Evolutionary conservation across 345 rosid species (phyloP), one percentile per base, ranked within the genome.

Genomic region (Turritis glabra): DNA sequence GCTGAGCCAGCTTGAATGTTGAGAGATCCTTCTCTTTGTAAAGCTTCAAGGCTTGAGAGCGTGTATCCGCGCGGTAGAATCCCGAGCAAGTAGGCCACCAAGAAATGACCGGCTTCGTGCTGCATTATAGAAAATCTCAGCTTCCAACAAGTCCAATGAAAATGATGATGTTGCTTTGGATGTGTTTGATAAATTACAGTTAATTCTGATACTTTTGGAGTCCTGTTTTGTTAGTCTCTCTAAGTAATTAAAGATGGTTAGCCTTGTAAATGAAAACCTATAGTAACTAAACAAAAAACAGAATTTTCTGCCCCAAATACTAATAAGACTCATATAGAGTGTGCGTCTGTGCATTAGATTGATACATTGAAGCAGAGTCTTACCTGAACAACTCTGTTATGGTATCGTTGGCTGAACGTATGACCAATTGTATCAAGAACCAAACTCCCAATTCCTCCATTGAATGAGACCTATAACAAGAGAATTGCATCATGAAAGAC

Each of bases 81-180:
- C 4, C 96, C 98, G 2, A 88, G 80, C 81, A 93, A 77, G 79
- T 91, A 93, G 15, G 98, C 96, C 40, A 93, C 82, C 77, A 91
- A 80, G 94, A 91, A 89, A 85, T 93, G 98, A n/a, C 98, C 96
- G 47, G 98, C 98, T 85, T 94, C 98, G 54, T 91, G 98, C 97
- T 94, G 83, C 81, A 67, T 30, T 68, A 12, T 41, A 54, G 33
- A 41, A 14, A 3, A 72, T 55, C 65, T 55, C 41, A 63, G 61
- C 32, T 60, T 1, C 2, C 41, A 10, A 8, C 6, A 52, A 15
- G 3, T 32, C 7, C 44, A 58, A 37, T n/a, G 53, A 57, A 27
- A 17, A 43, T 55, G 29, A 47, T 38, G 18, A 10, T 59, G 29
- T 21, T 53, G 10, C 18, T 50, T 47, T 35, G 3, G 9, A 64